Base-by-base conservation (phyloP, 2,329 filamentous ascomycete genomes). In the Clonostachys sp. region DNA sequence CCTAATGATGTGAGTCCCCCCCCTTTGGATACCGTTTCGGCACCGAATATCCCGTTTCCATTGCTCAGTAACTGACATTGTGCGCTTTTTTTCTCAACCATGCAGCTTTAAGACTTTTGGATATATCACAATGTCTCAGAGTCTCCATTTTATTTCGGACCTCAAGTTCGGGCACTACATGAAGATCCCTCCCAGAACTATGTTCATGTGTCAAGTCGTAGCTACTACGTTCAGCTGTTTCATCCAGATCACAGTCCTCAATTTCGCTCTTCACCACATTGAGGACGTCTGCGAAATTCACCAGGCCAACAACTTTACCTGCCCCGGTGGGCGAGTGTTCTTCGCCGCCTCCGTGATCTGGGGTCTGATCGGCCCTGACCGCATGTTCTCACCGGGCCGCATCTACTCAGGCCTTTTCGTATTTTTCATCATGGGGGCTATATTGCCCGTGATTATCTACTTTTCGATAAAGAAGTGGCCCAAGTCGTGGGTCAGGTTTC, bases 81-180 rank as follows among this genome's bases (percentile, higher is more conserved):
- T 34, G 16, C 20, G 41, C 16, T 17, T n/a, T 16, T 20, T 20
- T 14, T 20, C 18, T 12, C 16, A 12, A 12, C 13, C 4, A 35
- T 36, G 9, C 39, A 81, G 77, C 14, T 83, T 83, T 65, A 83
- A 83, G 62, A 83, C 78, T 0, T 83, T 80, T 55, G 80, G 80
- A 33, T 82, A 77, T 58, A 80, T 83, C 50, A 82, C 78, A 46
- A 68, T 65, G 64, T 80, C 77, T 2, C 83, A 87, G 62, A 79
- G 81, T 0, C 71, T 87, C 36, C 77, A 72, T 54, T 87, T 87
- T 57, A 73, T 81, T 12, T 72, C 78, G 8, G 84, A 87, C 57
- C 71, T 87, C 52, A 87, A 87, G 58, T 81, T 86, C 41, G 84
- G 81, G 6, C 85, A 88, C 59, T 89, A 89, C 68, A 87, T 89